Base-by-base conservation (phyloP, 768 basidiomycete species). In the Lentinus tigrinus region DNA sequence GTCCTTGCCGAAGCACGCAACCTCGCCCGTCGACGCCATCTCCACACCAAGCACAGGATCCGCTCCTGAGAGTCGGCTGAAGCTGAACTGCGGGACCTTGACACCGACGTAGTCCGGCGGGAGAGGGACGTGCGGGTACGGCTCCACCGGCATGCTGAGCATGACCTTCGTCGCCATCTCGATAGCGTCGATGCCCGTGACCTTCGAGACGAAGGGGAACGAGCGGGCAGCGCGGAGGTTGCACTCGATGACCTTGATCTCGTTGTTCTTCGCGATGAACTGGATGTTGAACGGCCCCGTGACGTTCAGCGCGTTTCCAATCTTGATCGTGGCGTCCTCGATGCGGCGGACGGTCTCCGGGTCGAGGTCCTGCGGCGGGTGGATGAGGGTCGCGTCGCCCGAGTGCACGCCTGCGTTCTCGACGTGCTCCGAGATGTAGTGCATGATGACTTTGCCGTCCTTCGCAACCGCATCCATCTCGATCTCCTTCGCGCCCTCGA, bases 191-290 rank as follows among this genome's bases (percentile, higher is more conserved):
- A 98, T 82, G 34, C 95, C 95, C 8, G 97, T 98, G 59, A 97
- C 94, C 74, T 99, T 99, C 8, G 95, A 97, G 24, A 99, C 96
- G 78, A 99, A 99, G 40, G 96, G 96, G 85, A 96, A 98, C 0
- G 96, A 98, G 60, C 96, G 85, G 23, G 96, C 96, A 0, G 97
- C 97, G 55, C 96, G 93, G 34, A 99, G 78, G 75, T 99, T 99
- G 76, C 96, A 98, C 73, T 99, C 96, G 72, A 99, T 99, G 67
- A 99, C 96, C 81, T 99, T 99, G 81, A 99, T 98, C 74, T 98
- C 96, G 77, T 98, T 98, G 77, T 99, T 91, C 84, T 99, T 99
- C 50, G 96, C 96, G 66, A 99, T 98, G 77, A 99, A 98, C 78
- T 99, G 96, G 70, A 99, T 99, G 71, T 99, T 99, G 85, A 90